These are phyloP conservation scores for Ophiosphaerella herpotricha DNA, from an alignment of 2,329 filamentous ascomycete species.

Conservation along the genomic window DNA sequence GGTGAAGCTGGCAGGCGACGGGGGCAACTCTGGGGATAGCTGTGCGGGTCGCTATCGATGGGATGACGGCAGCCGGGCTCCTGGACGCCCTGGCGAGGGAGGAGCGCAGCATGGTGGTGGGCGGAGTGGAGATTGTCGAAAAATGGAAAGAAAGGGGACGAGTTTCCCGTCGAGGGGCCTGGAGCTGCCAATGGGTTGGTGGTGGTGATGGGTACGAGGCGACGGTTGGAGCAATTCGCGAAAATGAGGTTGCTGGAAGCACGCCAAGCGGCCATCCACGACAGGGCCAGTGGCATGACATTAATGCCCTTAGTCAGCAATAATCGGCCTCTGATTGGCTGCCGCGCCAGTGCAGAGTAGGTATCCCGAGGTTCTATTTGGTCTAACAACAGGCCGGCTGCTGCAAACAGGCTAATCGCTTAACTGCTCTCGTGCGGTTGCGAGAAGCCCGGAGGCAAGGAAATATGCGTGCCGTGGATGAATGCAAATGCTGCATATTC, in stretches of 20 bases:
- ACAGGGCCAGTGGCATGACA: background rate
- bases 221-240: constrained; percentile 26
- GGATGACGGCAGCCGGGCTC: constrained; percentile 42
- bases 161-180: constrained; percentile 43
- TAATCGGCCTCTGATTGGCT: background rate
- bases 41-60: constrained; percentile 42
- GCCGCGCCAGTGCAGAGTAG: no score
- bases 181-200: constrained; percentile 45
- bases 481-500: no score
- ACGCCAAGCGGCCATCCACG: constrained; percentile 12
- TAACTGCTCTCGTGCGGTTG: no score
- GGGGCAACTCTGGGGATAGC: constrained; percentile 38
- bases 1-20: constrained; percentile 52
- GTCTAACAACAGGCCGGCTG: no score
- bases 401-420: no score
- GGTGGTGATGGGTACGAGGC: constrained; percentile 37
- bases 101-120: constrained; percentile 47
- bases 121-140: constrained; percentile 47
- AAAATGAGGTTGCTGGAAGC: constrained; percentile 19
- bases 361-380: no score
- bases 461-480: no score
- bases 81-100: constrained; percentile 45
- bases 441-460: no score
- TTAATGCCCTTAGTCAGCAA: constrained; percentile 2
- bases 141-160: constrained; percentile 36